Evolutionary conservation across 2,329 filamentous ascomycete genomes (phyloP), one percentile per base, ranked within the genome.

Genomic region (Fusarium marasasianum): DNA sequence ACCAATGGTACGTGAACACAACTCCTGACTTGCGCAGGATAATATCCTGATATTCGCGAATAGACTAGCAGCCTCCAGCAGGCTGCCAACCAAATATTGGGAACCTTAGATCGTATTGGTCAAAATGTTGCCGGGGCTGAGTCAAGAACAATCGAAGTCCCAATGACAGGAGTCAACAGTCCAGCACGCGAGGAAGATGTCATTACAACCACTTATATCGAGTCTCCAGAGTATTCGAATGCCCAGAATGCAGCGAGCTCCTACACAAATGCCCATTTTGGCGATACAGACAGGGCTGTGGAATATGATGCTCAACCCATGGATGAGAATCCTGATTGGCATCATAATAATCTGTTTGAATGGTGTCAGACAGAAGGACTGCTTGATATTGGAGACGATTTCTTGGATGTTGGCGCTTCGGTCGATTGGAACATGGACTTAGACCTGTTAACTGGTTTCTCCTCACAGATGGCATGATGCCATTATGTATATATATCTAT

Each of bases 131-230:
- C 33, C 33, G 14, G 14, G 2, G 33, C 1, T 15, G 33, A 35
- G 33, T 8, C 55, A 7, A 26, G 31, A 18, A 18, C 31, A 1
- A 47, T 58, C 22, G 54, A 57, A 13, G 12, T 57, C 5, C 54
- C 54, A 13, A 31, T 57, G 17, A 58, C 40, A 17, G 41, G 55
- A 22, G 40, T 58, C 10, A 58, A 58, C 4, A 58, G 55, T 17
- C 41, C 55, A 26, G 55, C 55, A 8, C 13, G 29, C 4, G 55
- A 58, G 17, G 55, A 58, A 35, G 55, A 58, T 15, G 40, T 58
- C n/a, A 58, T 58, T 2, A 26, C 18, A 13, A 58, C 55, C n/a
- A 58, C 55, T 15, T 58, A 58, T 29, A 58, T 58, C n/a, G 55
- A 58, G 20, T 55, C 51, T n/a, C 37, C 37, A 31, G 51, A 55